A percentile compares a stretch with the other conserved stretches of the same genome.
Evolutionary conservation across 2,329 filamentous ascomycete species (phyloP).

Genomic region (Fusarium mexicanum): DNA sequence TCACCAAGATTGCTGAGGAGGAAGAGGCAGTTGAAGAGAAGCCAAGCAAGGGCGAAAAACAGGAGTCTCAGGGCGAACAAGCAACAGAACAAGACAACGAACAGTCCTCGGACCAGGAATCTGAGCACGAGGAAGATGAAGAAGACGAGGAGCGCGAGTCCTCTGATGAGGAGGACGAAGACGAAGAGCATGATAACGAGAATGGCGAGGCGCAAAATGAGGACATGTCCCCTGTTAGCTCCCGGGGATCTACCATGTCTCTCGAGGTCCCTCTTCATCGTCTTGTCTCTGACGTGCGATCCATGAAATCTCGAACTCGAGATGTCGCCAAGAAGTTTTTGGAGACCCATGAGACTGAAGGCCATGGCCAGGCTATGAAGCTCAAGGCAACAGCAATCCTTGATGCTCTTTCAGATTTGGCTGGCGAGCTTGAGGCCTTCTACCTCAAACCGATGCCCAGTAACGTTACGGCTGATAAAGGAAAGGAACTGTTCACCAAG

Average conservation of each 20-base stretch:
- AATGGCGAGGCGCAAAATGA: slow-evolving; percentile 64
- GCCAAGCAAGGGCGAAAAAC: slow-evolving; percentile 22
- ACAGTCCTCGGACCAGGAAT: slow-evolving; percentile 45
- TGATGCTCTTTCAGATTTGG: slow-evolving; percentile 74
- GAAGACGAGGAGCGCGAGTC: slow-evolving; percentile 51
- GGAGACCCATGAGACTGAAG: slow-evolving; percentile 81
- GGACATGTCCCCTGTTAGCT: slow-evolving; percentile 72
- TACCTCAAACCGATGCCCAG: slow-evolving; percentile 68
- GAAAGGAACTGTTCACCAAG: slow-evolving; percentile 74
- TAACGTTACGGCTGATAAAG: slow-evolving; percentile 59
- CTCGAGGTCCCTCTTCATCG: slow-evolving; percentile 64
- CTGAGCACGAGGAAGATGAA: slow-evolving; percentile 41
- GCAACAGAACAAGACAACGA: slow-evolving; percentile 44
- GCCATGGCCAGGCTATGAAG: slow-evolving; percentile 76
- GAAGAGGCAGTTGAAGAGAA: slow-evolving; percentile 46
- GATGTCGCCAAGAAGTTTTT: slow-evolving; percentile 84
- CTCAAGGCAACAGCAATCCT: slow-evolving; percentile 82
- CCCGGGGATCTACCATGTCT: slow-evolving; percentile 73
- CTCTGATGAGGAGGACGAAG: slow-evolving; percentile 58
- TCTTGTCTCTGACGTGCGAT: slow-evolving; percentile 59
- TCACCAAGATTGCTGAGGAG: slow-evolving; percentile 77
- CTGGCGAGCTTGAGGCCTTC: slow-evolving; percentile 75
- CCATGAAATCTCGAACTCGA: slow-evolving; percentile 74
- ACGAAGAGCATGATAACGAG: slow-evolving; percentile 60
- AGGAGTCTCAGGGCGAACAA: slow-evolving; percentile 41